These are phyloP conservation scores for Lasiodiplodia gonubiensis DNA, from an alignment of 2,329 filamentous ascomycete species.

Conservation along the genomic window DNA sequence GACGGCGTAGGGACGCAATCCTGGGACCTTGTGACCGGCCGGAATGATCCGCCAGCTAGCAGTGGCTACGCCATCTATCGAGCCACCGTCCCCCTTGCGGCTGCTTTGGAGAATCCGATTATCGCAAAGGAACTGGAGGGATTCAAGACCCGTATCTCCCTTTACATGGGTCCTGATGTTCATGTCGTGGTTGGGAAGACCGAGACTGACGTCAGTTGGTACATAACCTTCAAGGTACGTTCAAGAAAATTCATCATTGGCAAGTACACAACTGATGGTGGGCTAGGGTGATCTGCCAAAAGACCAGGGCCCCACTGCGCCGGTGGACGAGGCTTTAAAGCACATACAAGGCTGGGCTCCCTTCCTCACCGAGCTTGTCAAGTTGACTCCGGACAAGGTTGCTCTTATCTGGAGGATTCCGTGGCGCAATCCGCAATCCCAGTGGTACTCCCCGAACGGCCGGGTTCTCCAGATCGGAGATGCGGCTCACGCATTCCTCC, in stretches of 20 bases:
- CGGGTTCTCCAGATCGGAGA: slow-evolving; percentile 60
- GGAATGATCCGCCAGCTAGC: background rate
- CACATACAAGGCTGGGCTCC: slow-evolving; percentile 41
- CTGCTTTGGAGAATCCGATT: background rate
- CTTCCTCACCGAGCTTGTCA: slow-evolving; percentile 43
- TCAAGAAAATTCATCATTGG: background rate
- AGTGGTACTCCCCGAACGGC: slow-evolving; percentile 59
- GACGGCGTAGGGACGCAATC: background rate
- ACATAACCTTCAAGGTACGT: background rate
- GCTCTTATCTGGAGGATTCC: slow-evolving; percentile 62
- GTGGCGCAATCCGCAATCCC: slow-evolving; percentile 59
- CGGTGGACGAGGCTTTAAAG: background rate
- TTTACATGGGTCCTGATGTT: background rate
- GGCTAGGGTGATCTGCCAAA: background rate
- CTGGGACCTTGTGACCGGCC: background rate
- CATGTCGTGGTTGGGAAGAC: background rate
- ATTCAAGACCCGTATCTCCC: background rate
- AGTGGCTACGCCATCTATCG: background rate
- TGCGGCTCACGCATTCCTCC: slow-evolving; percentile 61
- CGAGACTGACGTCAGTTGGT: background rate
- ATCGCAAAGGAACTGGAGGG: background rate
- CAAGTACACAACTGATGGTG: background rate
- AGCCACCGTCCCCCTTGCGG: background rate
- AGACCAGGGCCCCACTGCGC: background rate
- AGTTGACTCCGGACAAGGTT: slow-evolving; percentile 40